phyloP scores from a whole-genome alignment of 352 stramenopile genomes.

The Pythium rishiriense region DNA sequence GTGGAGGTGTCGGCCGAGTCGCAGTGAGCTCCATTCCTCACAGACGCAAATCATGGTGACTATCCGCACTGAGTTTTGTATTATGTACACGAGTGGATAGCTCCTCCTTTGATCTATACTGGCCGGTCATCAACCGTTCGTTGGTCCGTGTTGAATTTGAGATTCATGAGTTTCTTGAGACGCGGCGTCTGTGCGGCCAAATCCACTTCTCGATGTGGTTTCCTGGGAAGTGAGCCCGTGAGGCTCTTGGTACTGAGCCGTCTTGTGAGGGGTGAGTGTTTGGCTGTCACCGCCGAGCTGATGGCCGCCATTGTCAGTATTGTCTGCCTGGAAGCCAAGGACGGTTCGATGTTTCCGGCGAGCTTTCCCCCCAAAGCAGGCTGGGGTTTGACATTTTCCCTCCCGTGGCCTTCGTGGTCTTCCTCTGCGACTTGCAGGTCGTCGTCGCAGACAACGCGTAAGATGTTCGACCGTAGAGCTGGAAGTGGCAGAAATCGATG shows the following conservation, averaged over 20 bases:
- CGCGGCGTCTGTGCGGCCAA: constrained; percentile 33
- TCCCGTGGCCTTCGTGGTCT: not conserved
- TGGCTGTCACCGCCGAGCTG: not conserved
- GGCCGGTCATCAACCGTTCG: constrained; percentile 10
- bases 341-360: not conserved
- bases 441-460: constrained; percentile 55
- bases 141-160: not conserved
- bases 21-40: constrained; percentile 3
- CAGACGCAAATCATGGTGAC: not conserved
- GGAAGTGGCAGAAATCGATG: constrained; percentile 57
- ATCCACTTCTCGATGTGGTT: constrained; percentile 50
- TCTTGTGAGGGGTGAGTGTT: constrained; percentile 32
- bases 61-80: not conserved
- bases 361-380: not conserved
- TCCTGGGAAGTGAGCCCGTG: constrained; percentile 5
- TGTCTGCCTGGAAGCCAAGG: not conserved
- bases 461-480: constrained; percentile 48
- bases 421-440: constrained; percentile 49
- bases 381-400: not conserved
- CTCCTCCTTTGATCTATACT: not conserved
- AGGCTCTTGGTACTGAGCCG: constrained; percentile 32
- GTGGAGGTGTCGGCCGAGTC: constrained; percentile 21
- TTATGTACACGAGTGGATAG: not conserved
- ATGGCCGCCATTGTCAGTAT: not conserved
- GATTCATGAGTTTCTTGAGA: constrained; percentile 13